Evolutionary conservation across 805 yeast genomes (phyloP).

Genomic region (Candida berthetii): DNA sequence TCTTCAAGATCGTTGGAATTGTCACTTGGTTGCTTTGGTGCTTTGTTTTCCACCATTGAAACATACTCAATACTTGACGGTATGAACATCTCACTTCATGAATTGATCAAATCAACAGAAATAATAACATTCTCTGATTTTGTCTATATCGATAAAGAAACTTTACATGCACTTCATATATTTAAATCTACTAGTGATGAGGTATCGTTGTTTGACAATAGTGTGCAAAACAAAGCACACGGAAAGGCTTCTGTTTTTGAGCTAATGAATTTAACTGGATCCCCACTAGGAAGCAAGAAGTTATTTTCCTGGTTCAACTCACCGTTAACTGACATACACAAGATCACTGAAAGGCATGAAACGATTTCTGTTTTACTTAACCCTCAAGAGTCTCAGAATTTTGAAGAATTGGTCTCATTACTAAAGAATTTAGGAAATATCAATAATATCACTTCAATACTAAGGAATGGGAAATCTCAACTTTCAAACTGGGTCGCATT

Average conservation of each 20-base stretch:
- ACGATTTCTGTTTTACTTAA: conserved; percentile 19
- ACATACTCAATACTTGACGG: not conserved
- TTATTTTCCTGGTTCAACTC: conserved; percentile 27
- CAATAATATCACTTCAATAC: conserved; percentile 9
- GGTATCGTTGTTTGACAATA: not conserved
- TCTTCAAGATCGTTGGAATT: not conserved
- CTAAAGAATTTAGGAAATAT: conserved; percentile 26
- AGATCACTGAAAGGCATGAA: conserved; percentile 23
- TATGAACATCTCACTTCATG: not conserved
- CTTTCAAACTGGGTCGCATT: conserved; percentile 24
- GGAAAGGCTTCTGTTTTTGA: conserved; percentile 11
- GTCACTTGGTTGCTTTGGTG: not conserved
- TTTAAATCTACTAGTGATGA: not conserved
- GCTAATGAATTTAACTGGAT: conserved; percentile 18
- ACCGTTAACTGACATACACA: conserved; percentile 23
- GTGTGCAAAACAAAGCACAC: not conserved
- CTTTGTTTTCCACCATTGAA: not conserved
- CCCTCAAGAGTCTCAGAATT: conserved; percentile 12
- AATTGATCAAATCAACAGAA: not conserved
- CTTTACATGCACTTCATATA: not conserved
- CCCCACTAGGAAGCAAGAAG: conserved; percentile 23
- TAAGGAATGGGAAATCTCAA: conserved; percentile 21
- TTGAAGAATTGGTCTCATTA: conserved; percentile 14
- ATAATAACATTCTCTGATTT: not conserved
- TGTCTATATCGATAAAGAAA: not conserved